Evolutionary conservation across 352 stramenopile genomes (phyloP).

Genomic region (Globisporangium nodosum): DNA sequence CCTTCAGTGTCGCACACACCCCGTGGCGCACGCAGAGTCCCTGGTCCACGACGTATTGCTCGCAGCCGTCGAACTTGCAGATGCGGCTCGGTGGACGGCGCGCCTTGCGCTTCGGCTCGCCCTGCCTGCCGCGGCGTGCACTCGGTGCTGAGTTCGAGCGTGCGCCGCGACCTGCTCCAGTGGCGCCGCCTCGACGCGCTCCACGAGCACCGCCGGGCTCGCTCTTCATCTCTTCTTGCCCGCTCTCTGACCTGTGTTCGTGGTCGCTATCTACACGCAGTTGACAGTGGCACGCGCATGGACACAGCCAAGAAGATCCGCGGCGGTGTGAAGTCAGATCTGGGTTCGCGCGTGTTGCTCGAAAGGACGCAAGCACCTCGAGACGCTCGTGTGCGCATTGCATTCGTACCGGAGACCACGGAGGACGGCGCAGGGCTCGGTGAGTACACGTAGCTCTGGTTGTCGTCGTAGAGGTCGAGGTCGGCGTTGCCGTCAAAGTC

Average conservation of each 20-base stretch:
- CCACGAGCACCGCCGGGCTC: not conserved
- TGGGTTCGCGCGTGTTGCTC: not conserved
- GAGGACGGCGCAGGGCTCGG: conserved; percentile 16
- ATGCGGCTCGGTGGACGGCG: conserved; percentile 52
- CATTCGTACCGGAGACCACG: conserved; percentile 15
- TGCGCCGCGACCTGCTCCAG: not conserved
- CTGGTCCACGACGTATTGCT: conserved; percentile 77
- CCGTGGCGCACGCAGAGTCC: conserved; percentile 71
- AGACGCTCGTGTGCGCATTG: not conserved
- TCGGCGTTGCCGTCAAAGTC: not conserved
- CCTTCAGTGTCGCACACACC: conserved; percentile 20
- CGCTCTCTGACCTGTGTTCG: conserved; percentile 8
- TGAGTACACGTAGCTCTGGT: conserved; percentile 9
- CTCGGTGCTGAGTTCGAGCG: not conserved
- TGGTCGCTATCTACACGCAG: conserved; percentile 13
- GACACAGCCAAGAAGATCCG: not conserved
- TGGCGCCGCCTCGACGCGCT: not conserved
- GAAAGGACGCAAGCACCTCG: not conserved
- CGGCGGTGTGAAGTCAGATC: conserved; percentile 7
- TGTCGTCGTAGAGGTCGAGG: conserved; percentile 1
- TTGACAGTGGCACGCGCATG: conserved; percentile 4
- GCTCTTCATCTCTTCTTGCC: conserved; percentile 2
- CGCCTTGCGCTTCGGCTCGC: conserved; percentile 46
- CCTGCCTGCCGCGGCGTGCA: conserved; percentile 17
- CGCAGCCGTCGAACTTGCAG: conserved; percentile 66